These are phyloP conservation scores for Lunasporangiospora selenospora DNA, from an alignment of 192 early-diverging fungal genomes.

Conservation along the genomic window DNA sequence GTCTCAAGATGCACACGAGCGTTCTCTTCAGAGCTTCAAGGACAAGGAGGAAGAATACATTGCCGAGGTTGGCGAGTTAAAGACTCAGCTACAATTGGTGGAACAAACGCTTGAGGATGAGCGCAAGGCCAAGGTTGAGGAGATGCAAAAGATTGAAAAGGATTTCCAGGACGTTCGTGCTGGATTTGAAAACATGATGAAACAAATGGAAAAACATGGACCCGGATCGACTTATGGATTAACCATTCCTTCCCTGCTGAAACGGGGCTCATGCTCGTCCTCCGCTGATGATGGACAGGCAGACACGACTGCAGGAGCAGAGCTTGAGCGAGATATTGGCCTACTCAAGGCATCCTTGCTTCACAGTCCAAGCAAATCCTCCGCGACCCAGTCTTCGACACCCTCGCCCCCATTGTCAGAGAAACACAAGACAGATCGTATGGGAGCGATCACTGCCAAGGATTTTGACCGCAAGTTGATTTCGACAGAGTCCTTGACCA, in stretches of 20 bases:
- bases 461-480: conserved; percentile 26
- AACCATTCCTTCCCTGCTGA: too few relatives aligned
- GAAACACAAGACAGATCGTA: too few relatives aligned
- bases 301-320: conserved; percentile 32
- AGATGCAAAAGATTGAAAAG: conserved; percentile 33
- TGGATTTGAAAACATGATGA: conserved; percentile 34
- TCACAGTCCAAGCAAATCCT: conserved; percentile 3
- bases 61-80: conserved; percentile 27
- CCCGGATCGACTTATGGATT: not conserved
- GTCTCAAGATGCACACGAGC: conserved; percentile 20
- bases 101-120: conserved; percentile 36
- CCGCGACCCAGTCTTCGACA: conserved; percentile 1
- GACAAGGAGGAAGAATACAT: conserved; percentile 46
- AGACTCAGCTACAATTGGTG: conserved; percentile 17
- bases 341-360: conserved; percentile 18
- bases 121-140: conserved; percentile 27
- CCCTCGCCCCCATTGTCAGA: conserved; percentile 22
- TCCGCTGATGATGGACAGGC: conserved; percentile 37
- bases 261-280: conserved; percentile 29
- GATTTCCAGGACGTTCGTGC: conserved; percentile 37
- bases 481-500: conserved; percentile 36
- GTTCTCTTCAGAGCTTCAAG: conserved; percentile 17
- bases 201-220: conserved; percentile 11
- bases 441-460: conserved; percentile 15
- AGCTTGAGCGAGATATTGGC: conserved; percentile 27